Conservation (phyloP, 163 green algal genomes). For the Scenedesmus sp. region DNA sequence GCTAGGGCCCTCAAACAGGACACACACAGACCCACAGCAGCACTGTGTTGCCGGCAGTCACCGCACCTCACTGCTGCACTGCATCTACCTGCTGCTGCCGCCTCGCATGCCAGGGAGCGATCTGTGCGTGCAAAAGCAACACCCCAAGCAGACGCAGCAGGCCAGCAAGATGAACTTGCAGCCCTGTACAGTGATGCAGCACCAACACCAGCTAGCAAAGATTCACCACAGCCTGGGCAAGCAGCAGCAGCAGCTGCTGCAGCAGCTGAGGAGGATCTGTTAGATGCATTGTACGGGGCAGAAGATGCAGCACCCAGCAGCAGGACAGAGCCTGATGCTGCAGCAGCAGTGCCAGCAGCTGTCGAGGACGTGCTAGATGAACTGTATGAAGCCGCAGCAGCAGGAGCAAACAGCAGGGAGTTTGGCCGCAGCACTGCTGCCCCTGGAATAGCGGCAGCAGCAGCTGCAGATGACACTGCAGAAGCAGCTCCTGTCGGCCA, state of each 20-base stretch:
- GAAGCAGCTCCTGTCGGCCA: neutral
- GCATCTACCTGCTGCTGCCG: constrained; percentile 23
- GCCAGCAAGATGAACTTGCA: constrained; percentile 1
- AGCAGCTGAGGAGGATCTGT: neutral
- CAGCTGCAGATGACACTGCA: neutral
- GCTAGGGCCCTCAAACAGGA: neutral
- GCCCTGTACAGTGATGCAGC: constrained; percentile 8
- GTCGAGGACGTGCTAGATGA: constrained; percentile 7
- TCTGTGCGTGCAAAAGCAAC: constrained; percentile 22
- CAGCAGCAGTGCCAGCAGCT: neutral
- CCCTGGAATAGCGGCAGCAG: neutral
- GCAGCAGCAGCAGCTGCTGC: neutral
- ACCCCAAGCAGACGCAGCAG: neutral
- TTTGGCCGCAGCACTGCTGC: neutral
- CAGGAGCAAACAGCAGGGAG: neutral
- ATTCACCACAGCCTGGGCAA: neutral
- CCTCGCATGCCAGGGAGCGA: constrained; percentile 25
- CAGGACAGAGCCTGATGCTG: neutral
- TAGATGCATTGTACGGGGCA: neutral
- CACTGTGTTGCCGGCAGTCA: neutral
- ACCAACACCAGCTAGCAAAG: neutral
- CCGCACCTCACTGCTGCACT: neutral
- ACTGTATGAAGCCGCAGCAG: constrained; percentile 18
- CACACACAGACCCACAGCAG: neutral
- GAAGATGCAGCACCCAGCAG: neutral